Evolutionary conservation across 345 rosid species (phyloP).

Genomic region (Aquilaria sinensis): DNA sequence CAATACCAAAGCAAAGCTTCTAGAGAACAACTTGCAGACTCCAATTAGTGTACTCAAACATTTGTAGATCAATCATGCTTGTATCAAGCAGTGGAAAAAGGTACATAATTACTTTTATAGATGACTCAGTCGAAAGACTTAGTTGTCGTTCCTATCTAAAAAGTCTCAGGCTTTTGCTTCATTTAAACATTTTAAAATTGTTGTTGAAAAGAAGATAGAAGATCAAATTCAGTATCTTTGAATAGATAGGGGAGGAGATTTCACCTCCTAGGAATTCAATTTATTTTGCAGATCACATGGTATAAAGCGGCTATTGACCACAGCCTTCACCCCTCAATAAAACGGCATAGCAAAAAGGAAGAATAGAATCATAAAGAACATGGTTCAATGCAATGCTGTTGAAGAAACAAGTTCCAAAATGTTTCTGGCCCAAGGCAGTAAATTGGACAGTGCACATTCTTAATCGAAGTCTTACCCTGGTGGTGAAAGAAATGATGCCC

Average conservation of each 20-base stretch:
- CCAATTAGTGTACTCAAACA: neutral
- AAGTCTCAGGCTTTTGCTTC: neutral
- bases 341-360: slow-evolving; percentile 1
- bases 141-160: neutral
- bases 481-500: slow-evolving; percentile 6
- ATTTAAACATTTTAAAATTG: neutral
- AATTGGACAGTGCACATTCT: slow-evolving; percentile 1
- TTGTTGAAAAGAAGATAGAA: slow-evolving; percentile 5
- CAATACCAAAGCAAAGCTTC: neutral
- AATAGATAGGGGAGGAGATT: slow-evolving; percentile 8
- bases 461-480: neutral
- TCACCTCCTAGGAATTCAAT: neutral
- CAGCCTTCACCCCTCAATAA: neutral
- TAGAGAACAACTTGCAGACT: neutral
- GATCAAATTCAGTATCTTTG: neutral
- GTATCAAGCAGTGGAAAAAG: neutral
- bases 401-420: neutral
- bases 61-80: neutral
- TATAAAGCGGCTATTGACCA: neutral
- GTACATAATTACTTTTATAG: neutral
- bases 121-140: neutral
- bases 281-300: neutral
- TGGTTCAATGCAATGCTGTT: neutral
- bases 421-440: slow-evolving; percentile 5
- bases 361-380: slow-evolving; percentile 6